Evolutionary conservation across 805 yeast genomes (phyloP), one percentile per base, ranked within the genome.

Genomic region (Yarrowia osloensis): DNA sequence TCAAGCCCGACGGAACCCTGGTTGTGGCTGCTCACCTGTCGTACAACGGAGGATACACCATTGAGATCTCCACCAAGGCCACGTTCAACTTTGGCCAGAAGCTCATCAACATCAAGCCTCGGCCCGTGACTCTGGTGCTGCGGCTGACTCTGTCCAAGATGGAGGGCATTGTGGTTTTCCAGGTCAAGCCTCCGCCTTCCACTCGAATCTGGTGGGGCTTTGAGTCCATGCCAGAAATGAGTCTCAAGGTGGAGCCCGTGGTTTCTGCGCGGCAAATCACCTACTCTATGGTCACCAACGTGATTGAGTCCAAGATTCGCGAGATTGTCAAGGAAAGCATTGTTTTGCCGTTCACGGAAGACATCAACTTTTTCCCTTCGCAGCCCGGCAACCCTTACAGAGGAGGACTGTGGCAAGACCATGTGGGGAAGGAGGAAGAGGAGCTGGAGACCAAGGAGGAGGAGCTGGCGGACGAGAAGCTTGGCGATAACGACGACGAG

Each of bases 151-250:
- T 94, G 59, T 84, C 84, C 67, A 85, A 82, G 71, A 71, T 95
- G 4, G 86, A 87, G 62, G 99, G 99, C 0, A 89, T 89, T 1
- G 70, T 94, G 67, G 74, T 89, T 0, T 73, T 93, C 22, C 79
- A 84, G 46, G 74, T 94, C 37, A 95, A 95, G 74, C 91, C 96
- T 0, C 97, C 97, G 1, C 98, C 99, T 9, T 87, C 97, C 1
- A 87, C 86, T 65, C 83, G 99, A 73, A 73, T 95, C 0, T 95
- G 99, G 99, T 95, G 91, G 74, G 85, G 90, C 1, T 95, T 92
- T 75, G 89, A 86, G 69, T 77, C 83, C 12, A 90, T 88, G 83
- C 99, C 99, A 0, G 80, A 82, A 9, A 77, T 94, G 74, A 88
- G 86, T 67, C 75, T 94, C 68, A 86, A 84, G 39, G 87, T 93